phyloP scores from a whole-genome alignment of 805 yeast genomes.

The Myxozyma mucilagina region DNA sequence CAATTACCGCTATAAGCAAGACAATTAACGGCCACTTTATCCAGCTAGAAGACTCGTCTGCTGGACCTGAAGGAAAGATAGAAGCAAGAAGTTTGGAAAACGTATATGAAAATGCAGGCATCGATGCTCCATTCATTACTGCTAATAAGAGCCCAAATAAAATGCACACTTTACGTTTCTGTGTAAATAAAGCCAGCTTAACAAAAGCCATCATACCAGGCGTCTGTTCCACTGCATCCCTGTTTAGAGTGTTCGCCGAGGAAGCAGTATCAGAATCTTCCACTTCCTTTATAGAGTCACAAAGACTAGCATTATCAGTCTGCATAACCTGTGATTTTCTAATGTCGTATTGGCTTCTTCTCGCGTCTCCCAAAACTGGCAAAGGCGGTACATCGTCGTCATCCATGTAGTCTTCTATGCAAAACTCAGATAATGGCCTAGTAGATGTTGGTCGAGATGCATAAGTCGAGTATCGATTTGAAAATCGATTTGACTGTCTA shows the following conservation, averaged over 20 bases:
- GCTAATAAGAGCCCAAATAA: conserved; percentile 56
- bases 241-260: not conserved
- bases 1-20: conserved; percentile 59
- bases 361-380: not conserved
- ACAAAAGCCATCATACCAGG: not conserved
- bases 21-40: conserved; percentile 70
- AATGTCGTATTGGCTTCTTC: not conserved
- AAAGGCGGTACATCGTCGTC: not conserved
- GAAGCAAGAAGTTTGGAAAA: conserved; percentile 69
- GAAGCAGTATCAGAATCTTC: not conserved
- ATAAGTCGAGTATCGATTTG: too few relatives aligned
- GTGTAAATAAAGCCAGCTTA: conserved; percentile 3
- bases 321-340: not conserved
- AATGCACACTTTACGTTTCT: conserved; percentile 31
- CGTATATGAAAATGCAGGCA: conserved; percentile 77
- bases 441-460: not conserved
- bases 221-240: not conserved
- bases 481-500: not conserved
- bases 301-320: too few relatives aligned
- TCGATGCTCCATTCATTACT: conserved; percentile 58
- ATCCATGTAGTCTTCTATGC: not conserved
- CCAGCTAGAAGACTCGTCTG: not conserved
- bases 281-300: not conserved
- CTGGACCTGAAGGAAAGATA: conserved; percentile 51
- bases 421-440: conserved; percentile 2